Conservation (phyloP, 179 eudicot species). For the Drosera spatulata region DNA sequence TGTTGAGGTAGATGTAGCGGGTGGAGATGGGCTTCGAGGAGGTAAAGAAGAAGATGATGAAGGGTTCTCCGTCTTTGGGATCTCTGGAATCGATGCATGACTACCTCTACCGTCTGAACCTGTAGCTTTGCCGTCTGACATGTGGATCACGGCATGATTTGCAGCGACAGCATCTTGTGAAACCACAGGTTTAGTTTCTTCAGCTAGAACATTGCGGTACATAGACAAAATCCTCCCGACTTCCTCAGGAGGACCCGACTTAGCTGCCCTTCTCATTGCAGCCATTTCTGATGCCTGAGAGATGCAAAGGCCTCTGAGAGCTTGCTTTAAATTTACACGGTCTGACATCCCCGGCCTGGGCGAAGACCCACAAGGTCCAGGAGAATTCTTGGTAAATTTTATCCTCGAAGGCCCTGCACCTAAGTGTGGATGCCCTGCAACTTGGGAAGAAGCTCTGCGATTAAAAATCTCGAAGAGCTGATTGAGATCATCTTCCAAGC, state of each 20-base stretch:
- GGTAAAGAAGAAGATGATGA: too few species aligned
- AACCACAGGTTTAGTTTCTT: conserved; percentile 34
- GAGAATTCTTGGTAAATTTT: conserved; percentile 62
- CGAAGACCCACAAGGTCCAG: conserved; percentile 37
- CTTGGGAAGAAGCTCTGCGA: conserved; percentile 48
- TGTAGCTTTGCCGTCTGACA: background rate
- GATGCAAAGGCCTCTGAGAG: conserved; percentile 84
- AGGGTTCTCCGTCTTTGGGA: too few species aligned
- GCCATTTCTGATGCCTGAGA: conserved; percentile 99
- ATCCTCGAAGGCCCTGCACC: conserved; percentile 26
- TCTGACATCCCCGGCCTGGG: conserved; percentile 70
- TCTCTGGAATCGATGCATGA: too few species aligned
- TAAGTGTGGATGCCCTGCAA: conserved; percentile 23
- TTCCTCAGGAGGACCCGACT: conserved; percentile 46
- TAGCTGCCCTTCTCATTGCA: conserved; percentile 59
- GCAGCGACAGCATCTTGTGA: conserved; percentile 25
- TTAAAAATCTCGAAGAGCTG: conserved; percentile 77
- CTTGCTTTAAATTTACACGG: conserved; percentile 83
- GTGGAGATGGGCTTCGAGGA: too few species aligned
- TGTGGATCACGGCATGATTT: conserved; percentile 8
- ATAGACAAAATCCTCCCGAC: conserved; percentile 48
- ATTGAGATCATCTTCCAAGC: conserved; percentile 75
- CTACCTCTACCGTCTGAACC: too few species aligned
- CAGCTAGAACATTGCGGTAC: conserved; percentile 51
- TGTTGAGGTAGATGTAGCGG: too few species aligned